Base-by-base conservation (phyloP, 805 yeast species). In the Hyphopichia homilentoma region DNA sequence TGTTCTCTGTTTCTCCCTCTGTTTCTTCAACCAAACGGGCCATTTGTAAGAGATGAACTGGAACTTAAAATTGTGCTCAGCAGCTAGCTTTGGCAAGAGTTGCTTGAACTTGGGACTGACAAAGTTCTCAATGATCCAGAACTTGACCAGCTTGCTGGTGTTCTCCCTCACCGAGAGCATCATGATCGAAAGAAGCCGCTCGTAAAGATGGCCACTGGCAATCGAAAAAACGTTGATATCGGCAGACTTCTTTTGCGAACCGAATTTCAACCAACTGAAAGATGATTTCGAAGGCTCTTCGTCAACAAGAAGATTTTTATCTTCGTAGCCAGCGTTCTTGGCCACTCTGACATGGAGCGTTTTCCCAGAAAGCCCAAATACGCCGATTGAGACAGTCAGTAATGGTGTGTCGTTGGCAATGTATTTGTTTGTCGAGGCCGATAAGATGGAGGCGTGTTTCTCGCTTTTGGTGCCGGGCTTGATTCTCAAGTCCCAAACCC, bases 21-120 rank as follows among this genome's bases (percentile, higher is more conserved):
- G 97, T 3, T 71, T 70, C 30, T 89, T 71, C 14, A 90, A 64
- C 95, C 97, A 90, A 7, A 66, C 55, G 9, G 98, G 98, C 98
- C 98, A 90, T 41, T 83, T 81, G 55, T 84, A 90, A 1, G 83
- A 76, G n/a, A 93, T 67, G 27, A 87, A 57, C 47, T 87, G 90
- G 48, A 80, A 84, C 30, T 81, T 72, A 48, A 85, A 83, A 1
- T 77, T 76, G 48, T 73, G 75, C 33, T 71, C 50, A 12, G 61
- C 54, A 0, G 94, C 80, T 34, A 86, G 48, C 11, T 48, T 41
- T 0, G 86, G 84, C n/a, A 86, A 50, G 30, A 77, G 71, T 18
- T 60, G 49, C 50, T 74, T 79, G 48, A 89, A 78, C 3, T 75
- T 61, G 24, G 88, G 80, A 16, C 94, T 81, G 68, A 86, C 65